phyloP scores from a whole-genome alignment of 2,329 filamentous ascomycete genomes.

The Graphium sp. region DNA sequence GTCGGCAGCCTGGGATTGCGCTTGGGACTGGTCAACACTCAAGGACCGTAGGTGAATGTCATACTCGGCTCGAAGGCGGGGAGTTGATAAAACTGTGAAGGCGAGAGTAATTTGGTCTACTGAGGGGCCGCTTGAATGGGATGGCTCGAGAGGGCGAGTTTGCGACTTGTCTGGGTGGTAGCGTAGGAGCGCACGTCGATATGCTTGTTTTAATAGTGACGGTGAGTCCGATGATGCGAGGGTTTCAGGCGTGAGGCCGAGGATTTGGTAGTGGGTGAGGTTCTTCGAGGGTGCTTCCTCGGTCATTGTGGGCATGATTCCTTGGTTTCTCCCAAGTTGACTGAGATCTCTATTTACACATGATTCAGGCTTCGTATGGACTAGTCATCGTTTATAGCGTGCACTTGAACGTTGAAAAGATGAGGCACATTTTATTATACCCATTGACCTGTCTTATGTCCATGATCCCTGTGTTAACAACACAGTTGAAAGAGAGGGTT shows the following conservation, averaged over 20 bases:
- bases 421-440: too few species aligned
- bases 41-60: slow-evolving; percentile 27
- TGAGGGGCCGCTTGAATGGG: slow-evolving; percentile 16
- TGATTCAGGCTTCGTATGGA: too few species aligned
- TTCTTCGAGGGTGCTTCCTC: too few species aligned
- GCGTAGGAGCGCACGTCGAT: slow-evolving; percentile 44
- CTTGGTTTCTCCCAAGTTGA: too few species aligned
- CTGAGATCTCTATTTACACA: too few species aligned
- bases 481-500: too few species aligned
- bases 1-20: slow-evolving; percentile 9
- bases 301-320: too few species aligned
- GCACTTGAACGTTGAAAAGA: too few species aligned
- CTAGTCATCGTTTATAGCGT: too few species aligned
- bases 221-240: slow-evolving; percentile 24
- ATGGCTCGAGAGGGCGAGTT: not conserved
- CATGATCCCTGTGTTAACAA: too few species aligned
- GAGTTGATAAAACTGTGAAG: slow-evolving; percentile 36
- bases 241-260: slow-evolving; percentile 32
- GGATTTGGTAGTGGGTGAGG: slow-evolving; percentile 47
- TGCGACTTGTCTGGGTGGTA: slow-evolving; percentile 50
- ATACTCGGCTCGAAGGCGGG: slow-evolving; percentile 31
- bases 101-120: slow-evolving; percentile 49
- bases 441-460: too few species aligned
- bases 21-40: slow-evolving; percentile 6
- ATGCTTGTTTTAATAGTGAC: slow-evolving; percentile 41